phyloP scores from a whole-genome alignment of 225 moss, liverwort and hornwort genomes.

The Pseudisothecium myosuroides region DNA sequence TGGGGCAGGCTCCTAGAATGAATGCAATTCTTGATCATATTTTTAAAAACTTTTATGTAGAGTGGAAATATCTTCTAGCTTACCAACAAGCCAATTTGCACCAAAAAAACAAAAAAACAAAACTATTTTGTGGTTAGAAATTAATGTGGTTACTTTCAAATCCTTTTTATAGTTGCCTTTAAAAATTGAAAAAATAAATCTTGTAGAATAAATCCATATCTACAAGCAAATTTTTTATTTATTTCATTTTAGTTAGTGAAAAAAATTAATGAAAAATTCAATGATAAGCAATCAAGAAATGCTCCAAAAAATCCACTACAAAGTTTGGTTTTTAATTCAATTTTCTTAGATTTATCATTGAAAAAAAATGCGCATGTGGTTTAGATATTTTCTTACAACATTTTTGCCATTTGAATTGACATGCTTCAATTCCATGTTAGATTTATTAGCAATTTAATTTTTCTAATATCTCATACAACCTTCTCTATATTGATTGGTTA shows the following conservation, averaged over 20 bases:
- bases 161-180: too few species aligned
- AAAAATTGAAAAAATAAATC: not conserved
- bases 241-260: accelerated
- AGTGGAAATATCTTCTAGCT: not conserved
- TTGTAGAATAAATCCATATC: not conserved
- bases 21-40: not conserved
- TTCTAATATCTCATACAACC: not conserved
- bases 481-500: accelerated
- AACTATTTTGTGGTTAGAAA: not conserved
- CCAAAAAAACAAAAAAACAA: too few species aligned
- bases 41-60: not conserved
- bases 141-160: not conserved
- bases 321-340: not conserved
- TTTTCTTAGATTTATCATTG: too few species aligned
- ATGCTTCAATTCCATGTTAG: not conserved
- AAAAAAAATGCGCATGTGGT: too few species aligned
- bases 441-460: not conserved
- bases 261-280: not conserved
- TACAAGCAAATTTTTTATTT: not conserved
- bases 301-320: not conserved
- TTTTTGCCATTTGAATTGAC: accelerated
- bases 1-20: accelerated
- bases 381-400: not conserved
- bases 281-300: not conserved
- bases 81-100: not conserved